Conservation (phyloP, 2,329 filamentous ascomycete genomes). For the Diaporthe amygdali region DNA sequence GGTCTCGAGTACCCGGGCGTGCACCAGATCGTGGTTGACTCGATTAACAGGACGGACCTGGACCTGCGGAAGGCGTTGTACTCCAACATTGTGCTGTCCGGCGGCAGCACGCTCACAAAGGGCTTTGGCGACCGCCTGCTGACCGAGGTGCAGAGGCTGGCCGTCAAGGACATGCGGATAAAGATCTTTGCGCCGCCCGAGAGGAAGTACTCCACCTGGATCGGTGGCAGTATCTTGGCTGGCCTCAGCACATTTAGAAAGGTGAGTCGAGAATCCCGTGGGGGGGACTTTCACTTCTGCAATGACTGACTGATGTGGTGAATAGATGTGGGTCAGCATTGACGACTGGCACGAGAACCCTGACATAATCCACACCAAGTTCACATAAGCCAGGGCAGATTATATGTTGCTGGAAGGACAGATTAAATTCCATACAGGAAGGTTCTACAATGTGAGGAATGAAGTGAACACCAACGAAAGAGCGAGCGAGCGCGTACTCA, state of each 20-base stretch:
- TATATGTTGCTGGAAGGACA: neutral
- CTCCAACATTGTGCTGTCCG: constrained; percentile 95
- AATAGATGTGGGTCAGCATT: constrained; percentile 98
- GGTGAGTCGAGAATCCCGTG: constrained; percentile 57
- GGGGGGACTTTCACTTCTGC: neutral
- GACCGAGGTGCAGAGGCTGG: constrained; percentile 88
- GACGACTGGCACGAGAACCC: constrained; percentile 99
- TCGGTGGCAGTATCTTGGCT: constrained; percentile 95
- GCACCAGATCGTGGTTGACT: constrained; percentile 96
- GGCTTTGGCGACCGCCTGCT: constrained; percentile 94
- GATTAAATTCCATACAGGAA: neutral
- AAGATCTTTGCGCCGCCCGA: constrained; percentile 99
- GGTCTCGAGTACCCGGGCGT: constrained; percentile 96
- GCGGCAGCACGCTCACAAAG: constrained; percentile 94
- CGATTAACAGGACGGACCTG: constrained; percentile 93
- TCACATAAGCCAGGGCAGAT: constrained; percentile 64
- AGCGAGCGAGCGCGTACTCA: constrained; percentile 12
- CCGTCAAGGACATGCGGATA: constrained; percentile 99
- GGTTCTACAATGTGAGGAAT: neutral
- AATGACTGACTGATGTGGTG: neutral
- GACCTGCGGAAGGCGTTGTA: constrained; percentile 94
- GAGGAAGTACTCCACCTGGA: constrained; percentile 99
- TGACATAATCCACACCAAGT: constrained; percentile 98
- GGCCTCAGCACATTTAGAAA: constrained; percentile 98
- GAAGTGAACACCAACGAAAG: neutral